phyloP scores from a whole-genome alignment of 2,329 filamentous ascomycete species.

The Ophiostoma sp. region DNA sequence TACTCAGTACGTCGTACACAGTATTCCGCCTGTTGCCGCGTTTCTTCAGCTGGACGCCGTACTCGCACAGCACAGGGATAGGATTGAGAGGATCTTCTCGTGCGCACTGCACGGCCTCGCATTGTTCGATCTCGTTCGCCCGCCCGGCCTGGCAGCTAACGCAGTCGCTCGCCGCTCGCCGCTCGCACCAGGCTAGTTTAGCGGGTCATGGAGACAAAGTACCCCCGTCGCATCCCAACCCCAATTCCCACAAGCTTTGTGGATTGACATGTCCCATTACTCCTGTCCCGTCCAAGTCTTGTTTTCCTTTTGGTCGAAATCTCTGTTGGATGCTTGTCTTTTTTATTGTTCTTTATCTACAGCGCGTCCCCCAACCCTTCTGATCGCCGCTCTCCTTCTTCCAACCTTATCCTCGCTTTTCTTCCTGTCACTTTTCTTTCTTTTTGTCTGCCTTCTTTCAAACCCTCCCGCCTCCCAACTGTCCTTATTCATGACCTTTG shows the following conservation, averaged over 20 bases:
- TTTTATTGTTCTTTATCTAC: not conserved
- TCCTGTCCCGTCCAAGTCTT: slow-evolving; percentile 2
- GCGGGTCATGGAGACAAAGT: slow-evolving; percentile 16
- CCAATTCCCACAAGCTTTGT: not conserved
- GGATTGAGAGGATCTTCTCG: not conserved
- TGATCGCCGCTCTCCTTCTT: not conserved
- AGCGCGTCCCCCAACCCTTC: not conserved
- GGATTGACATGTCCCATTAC: slow-evolving; percentile 8
- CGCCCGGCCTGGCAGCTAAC: not conserved
- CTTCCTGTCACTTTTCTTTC: not conserved
- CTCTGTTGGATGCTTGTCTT: slow-evolving; percentile 2
- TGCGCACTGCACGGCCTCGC: not conserved
- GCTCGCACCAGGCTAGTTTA: slow-evolving; percentile 15
- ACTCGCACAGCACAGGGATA: not conserved
- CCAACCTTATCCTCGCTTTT: not conserved
- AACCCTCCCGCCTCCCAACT: not conserved
- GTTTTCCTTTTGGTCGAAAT: not conserved
- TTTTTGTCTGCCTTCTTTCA: not conserved
- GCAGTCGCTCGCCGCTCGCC: slow-evolving; percentile 9
- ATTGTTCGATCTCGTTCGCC: slow-evolving; percentile 10
- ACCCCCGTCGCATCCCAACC: not conserved
- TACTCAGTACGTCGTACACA: too few relatives aligned
- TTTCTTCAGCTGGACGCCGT: not conserved
- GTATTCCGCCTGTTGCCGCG: too few relatives aligned
- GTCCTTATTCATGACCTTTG: not conserved